Percentiles rank a stretch among this genome's conserved stretches.
phyloP scores from a whole-genome alignment of 768 basidiomycete genomes.

The Mycena epipterygia region DNA sequence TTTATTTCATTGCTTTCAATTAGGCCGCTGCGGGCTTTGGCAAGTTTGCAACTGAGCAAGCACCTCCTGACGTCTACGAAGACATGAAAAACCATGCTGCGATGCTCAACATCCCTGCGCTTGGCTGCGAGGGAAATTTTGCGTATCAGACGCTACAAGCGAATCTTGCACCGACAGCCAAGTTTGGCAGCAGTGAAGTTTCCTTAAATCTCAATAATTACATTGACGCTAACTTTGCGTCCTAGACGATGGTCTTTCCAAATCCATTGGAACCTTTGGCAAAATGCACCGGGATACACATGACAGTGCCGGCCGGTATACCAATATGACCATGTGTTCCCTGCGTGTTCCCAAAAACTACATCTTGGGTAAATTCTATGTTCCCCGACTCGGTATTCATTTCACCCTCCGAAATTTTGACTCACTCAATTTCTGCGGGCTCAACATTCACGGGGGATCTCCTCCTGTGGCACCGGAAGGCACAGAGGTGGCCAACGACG shows the following conservation, averaged over 20 bases:
- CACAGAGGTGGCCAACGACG: not conserved
- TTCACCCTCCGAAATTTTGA: slow-evolving; percentile 15
- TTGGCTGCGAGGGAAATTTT: not conserved
- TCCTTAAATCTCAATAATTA: not conserved
- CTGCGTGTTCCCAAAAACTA: not conserved
- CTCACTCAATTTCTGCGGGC: slow-evolving; percentile 13
- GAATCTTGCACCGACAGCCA: not conserved
- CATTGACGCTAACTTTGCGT: not conserved
- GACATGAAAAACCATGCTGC: not conserved
- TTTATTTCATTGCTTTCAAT: not conserved
- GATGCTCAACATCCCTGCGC: slow-evolving; percentile 12
- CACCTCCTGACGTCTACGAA: not conserved
- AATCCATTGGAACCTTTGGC: not conserved
- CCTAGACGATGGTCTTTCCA: not conserved
- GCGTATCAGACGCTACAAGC: not conserved
- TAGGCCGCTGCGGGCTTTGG: slow-evolving; percentile 3
- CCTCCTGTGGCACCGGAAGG: slow-evolving; percentile 4
- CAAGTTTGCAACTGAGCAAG: not conserved
- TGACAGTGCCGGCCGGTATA: slow-evolving; percentile 10
- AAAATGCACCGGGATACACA: not conserved
- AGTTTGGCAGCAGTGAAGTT: not conserved
- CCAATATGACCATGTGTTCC: slow-evolving; percentile 5
- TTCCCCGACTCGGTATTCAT: not conserved
- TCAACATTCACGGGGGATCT: slow-evolving; percentile 1
- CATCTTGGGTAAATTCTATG: slow-evolving; percentile 1